Evolutionary conservation across 768 basidiomycete genomes (phyloP).

Genomic region (Trichaptum fuscoviolaceum): DNA sequence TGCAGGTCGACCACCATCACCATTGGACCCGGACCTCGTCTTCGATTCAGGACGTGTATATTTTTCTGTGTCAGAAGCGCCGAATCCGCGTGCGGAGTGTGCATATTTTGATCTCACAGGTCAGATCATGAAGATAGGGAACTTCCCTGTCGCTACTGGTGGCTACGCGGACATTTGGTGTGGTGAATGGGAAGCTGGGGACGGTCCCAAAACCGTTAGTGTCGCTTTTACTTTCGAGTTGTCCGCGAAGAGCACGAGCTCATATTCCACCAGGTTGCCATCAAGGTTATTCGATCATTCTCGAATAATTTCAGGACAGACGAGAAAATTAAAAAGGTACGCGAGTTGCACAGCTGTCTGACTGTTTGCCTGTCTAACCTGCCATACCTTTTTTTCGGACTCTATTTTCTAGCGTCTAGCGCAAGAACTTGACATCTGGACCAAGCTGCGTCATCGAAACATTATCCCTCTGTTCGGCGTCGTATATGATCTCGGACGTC

Average conservation of each 20-base stretch:
- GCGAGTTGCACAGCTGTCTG: not conserved
- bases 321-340: constrained; percentile 9
- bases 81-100: not conserved
- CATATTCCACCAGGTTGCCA: constrained; percentile 8
- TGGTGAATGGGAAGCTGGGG: constrained; percentile 6
- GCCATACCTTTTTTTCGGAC: not conserved
- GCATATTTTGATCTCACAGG: constrained; percentile 8
- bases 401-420: constrained; percentile 7
- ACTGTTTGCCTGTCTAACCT: too few species aligned
- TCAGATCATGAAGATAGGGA: constrained; percentile 6
- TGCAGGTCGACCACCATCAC: not conserved
- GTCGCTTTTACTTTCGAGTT: not conserved
- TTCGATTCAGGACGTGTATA: not conserved
- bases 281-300: constrained; percentile 10
- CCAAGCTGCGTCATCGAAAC: constrained; percentile 10
- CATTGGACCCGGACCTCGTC: not conserved
- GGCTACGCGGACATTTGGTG: constrained; percentile 13
- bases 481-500: constrained; percentile 6
- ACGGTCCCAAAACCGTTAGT: not conserved
- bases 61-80: not conserved
- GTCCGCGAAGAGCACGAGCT: not conserved
- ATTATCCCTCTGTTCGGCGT: constrained; percentile 12
- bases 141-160: constrained; percentile 9
- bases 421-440: constrained; percentile 11
- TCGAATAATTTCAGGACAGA: constrained; percentile 1